Conservation (phyloP, 2,329 filamentous ascomycete genomes). For the Bipolaris gigantea region DNA sequence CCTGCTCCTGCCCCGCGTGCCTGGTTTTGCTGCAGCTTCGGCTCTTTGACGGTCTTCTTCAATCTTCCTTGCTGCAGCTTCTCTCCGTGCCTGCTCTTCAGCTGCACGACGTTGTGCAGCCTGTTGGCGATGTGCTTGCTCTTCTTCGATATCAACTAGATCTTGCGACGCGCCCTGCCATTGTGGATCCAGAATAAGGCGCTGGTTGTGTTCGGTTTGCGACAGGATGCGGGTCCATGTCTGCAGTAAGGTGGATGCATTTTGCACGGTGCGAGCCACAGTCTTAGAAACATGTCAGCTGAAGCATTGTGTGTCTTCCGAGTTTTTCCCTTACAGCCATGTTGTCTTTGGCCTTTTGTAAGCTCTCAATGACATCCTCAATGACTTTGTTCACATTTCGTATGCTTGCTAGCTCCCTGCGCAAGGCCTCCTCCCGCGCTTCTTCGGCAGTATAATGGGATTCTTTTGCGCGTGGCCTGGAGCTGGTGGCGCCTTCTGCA, state of each 20-base stretch:
- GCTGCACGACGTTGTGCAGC: constrained; percentile 74
- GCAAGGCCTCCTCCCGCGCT: constrained; percentile 72
- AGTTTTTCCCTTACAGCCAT: constrained; percentile 65
- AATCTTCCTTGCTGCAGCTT: constrained; percentile 62
- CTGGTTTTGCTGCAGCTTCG: constrained; percentile 57
- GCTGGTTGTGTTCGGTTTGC: constrained; percentile 96
- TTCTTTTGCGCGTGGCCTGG: constrained; percentile 48
- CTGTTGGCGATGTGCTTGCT: constrained; percentile 71
- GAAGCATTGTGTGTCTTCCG: neutral
- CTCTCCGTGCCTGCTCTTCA: constrained; percentile 77
- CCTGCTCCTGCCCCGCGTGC: constrained; percentile 42
- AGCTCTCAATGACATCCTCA: constrained; percentile 71
- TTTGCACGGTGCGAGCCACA: constrained; percentile 80
- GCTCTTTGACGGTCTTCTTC: constrained; percentile 58
- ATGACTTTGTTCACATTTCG: constrained; percentile 86
- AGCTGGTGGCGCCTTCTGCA: constrained; percentile 46
- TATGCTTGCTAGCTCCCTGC: constrained; percentile 78
- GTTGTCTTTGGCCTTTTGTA: constrained; percentile 73
- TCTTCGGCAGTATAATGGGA: constrained; percentile 65
- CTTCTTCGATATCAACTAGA: constrained; percentile 76
- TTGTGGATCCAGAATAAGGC: constrained; percentile 80
- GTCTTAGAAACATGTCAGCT: constrained; percentile 56
- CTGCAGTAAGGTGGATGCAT: constrained; percentile 85
- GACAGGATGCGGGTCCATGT: constrained; percentile 96
- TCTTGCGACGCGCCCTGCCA: constrained; percentile 92